These are phyloP conservation scores for Nitzschia sp. DNA, from an alignment of 108 stramenopile genomes.

Conservation along the genomic window DNA sequence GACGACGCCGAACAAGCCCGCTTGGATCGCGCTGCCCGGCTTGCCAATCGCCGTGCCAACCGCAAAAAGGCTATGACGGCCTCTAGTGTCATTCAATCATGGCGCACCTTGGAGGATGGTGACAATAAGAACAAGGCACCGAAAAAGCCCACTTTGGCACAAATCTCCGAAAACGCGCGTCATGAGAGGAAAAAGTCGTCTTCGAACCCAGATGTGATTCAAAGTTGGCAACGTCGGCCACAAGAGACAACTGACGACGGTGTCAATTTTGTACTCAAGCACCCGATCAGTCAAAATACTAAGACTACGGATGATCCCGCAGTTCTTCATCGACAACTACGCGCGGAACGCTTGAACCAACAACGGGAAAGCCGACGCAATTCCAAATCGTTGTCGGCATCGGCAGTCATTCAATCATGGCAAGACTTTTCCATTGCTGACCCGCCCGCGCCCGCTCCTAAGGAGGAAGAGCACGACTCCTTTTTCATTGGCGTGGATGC, in stretches of 20 bases:
- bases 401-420: slow-evolving; percentile 45
- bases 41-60: slow-evolving; percentile 11
- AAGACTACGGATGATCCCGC: slow-evolving; percentile 2
- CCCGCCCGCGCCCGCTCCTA: background rate
- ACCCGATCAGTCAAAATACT: background rate
- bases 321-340: slow-evolving; percentile 8
- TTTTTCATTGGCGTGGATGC: background rate
- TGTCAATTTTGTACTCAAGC: background rate
- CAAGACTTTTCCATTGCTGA: slow-evolving; percentile 11
- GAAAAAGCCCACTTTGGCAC: background rate
- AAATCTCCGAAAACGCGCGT: background rate
- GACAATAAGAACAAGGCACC: background rate
- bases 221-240: slow-evolving; percentile 15
- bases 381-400: slow-evolving; percentile 27
- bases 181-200: slow-evolving; percentile 7
- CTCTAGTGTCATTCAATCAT: slow-evolving; percentile 49
- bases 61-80: slow-evolving; percentile 38
- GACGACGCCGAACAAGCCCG: background rate
- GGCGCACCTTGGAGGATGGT: slow-evolving; percentile 9
- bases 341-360: slow-evolving; percentile 4
- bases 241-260: background rate
- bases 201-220: slow-evolving; percentile 10
- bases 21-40: slow-evolving; percentile 1
- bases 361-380: slow-evolving; percentile 25
- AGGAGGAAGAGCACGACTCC: background rate